Base-by-base conservation (phyloP, 2,329 filamentous ascomycete species). In the Talaromyces amestolkiae region DNA sequence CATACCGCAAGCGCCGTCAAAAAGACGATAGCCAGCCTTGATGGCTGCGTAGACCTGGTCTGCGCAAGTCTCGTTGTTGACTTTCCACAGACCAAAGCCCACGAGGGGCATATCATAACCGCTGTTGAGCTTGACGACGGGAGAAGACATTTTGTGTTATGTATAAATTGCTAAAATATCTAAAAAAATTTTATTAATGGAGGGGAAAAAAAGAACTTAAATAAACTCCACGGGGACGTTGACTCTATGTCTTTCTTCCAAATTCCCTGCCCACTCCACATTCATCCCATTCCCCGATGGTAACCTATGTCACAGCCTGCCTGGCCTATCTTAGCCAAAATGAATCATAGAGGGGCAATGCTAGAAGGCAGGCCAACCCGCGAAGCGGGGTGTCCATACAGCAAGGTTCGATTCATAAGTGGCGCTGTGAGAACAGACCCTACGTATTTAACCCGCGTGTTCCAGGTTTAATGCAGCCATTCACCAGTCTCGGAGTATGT, bases 1-100 rank as follows among this genome's bases (percentile, higher is more conserved):
- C 76, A 58, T 79, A 85, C 83, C 84, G 72, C 83, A 86, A 65
- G 86, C 86, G 66, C 86, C 85, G 69, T 88, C 86, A 66, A 88
- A 86, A 41, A 86, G 79, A 69, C 85, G 81, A 77, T 87, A 87
- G 54, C 86, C 86, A 33, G 82, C 79, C 76, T 87, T 86, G 75
- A 87, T 87, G 68, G 83, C 83, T 68, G 93, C 89, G 84, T 94
- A 94, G 71, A 94, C 88, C 67, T 86, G 87, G 72, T 94, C 90
- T 72, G 91, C 87, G 74, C 86, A 88, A 64, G 86, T 88, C 63
- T 86, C 85, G 70, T 90, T 90, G 77, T 87, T 87, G 69, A 95
- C 90, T 82, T 95, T 95, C 91, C 91, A 95, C 70, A 94, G 85
- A 66, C 80, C 79, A 63, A 80, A 80, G 56, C 79, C 79, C 66